These are phyloP conservation scores for Eleusine coracana DNA, from an alignment of 176 grass and related monocot genomes.

Conservation along the genomic window DNA sequence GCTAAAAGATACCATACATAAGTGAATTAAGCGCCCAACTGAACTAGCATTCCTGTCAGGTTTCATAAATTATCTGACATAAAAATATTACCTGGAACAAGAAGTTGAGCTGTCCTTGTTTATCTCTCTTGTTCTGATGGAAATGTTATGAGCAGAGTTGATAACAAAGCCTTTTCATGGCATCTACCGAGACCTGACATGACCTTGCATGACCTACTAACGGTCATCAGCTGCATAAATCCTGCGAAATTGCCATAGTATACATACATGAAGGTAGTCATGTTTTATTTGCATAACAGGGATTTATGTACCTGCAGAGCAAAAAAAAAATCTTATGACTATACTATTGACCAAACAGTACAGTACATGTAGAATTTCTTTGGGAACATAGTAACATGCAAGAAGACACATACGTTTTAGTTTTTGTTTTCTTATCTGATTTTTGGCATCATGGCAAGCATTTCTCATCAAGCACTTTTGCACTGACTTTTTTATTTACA, in stretches of 20 bases:
- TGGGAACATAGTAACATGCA: background rate
- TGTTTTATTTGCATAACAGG: conserved; percentile 13
- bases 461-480: background rate
- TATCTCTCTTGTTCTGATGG: background rate
- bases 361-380: background rate
- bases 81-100: background rate
- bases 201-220: background rate
- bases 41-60: background rate
- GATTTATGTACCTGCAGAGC: conserved; percentile 9
- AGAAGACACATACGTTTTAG: background rate
- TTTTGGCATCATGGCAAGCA: background rate
- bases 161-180: conserved; percentile 10
- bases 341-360: conserved; percentile 17
- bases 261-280: background rate
- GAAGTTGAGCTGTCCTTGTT: conserved; percentile 14
- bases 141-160: conserved; percentile 3
- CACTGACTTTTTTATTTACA: background rate
- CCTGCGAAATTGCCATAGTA: background rate
- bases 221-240: conserved; percentile 21
- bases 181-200: background rate
- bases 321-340: conserved; percentile 3
- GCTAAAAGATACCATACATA: conserved; percentile 8
- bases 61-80: conserved; percentile 2
- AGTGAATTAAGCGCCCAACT: conserved; percentile 21
- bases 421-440: conserved; percentile 7